Evolutionary conservation across 164 flowering plant species (phyloP).

Genomic region (Vitis cinerea): DNA sequence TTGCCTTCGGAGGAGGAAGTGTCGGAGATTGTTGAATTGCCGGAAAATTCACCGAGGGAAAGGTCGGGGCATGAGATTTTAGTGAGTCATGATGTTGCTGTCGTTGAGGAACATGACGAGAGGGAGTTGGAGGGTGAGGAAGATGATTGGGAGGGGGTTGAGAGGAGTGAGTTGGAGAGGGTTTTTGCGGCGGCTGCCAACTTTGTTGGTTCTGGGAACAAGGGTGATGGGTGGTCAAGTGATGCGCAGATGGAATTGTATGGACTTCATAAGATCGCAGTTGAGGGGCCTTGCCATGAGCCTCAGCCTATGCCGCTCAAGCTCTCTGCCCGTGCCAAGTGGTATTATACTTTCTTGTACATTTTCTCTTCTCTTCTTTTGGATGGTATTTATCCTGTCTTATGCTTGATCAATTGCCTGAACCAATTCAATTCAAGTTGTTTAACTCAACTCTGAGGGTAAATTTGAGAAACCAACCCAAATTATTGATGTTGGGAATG

Average conservation of each 20-base stretch:
- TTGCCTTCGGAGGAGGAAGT: neutral
- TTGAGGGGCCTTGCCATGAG: slow-evolving; percentile 75
- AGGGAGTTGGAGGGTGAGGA: slow-evolving; percentile 29
- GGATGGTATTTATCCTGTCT: neutral
- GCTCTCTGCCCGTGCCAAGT: slow-evolving; percentile 79
- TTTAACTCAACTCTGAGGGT: too few species aligned
- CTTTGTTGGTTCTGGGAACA: slow-evolving; percentile 32
- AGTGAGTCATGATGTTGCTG: too few species aligned
- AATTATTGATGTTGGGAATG: too few species aligned
- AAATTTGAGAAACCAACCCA: too few species aligned
- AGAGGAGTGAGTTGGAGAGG: slow-evolving; percentile 69
- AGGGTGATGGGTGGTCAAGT: slow-evolving; percentile 29
- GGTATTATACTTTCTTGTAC: slow-evolving; percentile 48
- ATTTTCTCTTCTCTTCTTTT: neutral
- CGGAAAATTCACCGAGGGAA: neutral
- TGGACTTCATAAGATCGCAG: slow-evolving; percentile 73
- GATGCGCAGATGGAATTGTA: slow-evolving; percentile 69
- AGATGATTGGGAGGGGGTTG: slow-evolving; percentile 95
- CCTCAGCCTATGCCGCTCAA: slow-evolving; percentile 69
- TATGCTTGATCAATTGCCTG: neutral
- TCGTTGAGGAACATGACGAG: slow-evolving; percentile 5
- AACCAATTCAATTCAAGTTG: too few species aligned
- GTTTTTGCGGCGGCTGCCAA: slow-evolving; percentile 49
- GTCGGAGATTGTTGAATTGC: slow-evolving; percentile 9
- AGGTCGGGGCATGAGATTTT: too few species aligned